Evolutionary conservation across 495 filamentous ascomycete genomes (phyloP), one percentile per base, ranked within the genome.

Genomic region (Penicillium lividum): DNA sequence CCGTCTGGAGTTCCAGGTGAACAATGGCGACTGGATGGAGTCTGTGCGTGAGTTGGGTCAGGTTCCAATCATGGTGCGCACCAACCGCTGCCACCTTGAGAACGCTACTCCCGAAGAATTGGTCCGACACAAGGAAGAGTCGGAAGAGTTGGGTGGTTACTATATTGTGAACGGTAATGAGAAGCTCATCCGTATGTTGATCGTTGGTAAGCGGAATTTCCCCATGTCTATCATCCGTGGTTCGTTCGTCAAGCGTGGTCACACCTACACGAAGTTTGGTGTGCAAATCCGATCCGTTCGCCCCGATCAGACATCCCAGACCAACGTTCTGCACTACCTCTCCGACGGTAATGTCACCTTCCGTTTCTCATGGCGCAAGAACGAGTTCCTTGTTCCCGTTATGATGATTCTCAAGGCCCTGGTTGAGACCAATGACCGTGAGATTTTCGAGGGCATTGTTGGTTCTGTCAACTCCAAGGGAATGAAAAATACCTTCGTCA

Each of bases 401-500:
- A 87, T 97, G 83, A 97, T 98, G 94, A 84, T 97, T 13, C 73
- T 98, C 59, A 98, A 97, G 77, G 94, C 94, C 3, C 82, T 98
- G 45, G 83, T 92, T 18, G 93, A 98, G 72, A 98, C 94, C 11
- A 98, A 96, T 64, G 94, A 98, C 63, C 85, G 91, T 51, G 92
- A 96, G 67, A 94, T 98, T 48, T 98, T 93, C 62, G 93, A 98
- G 72, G 88, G 85, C 16, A 76, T 98, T 34, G 87, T 96, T 18
- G 92, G 91, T 44, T 73, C 79, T 25, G 80, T 85, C 38, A 82
- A 84, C 6, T 89, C 89, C 8, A 87, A 91, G 69, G 89, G 88
- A 16, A 79, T 86, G 36, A 79, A 88, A 57, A 96, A 97, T 68
- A 94, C 93, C 15, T 98, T 96, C 77, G 83, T 97, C 55, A 94